Conservation (phyloP, 768 basidiomycete genomes). For the Amanita jacksonii region DNA sequence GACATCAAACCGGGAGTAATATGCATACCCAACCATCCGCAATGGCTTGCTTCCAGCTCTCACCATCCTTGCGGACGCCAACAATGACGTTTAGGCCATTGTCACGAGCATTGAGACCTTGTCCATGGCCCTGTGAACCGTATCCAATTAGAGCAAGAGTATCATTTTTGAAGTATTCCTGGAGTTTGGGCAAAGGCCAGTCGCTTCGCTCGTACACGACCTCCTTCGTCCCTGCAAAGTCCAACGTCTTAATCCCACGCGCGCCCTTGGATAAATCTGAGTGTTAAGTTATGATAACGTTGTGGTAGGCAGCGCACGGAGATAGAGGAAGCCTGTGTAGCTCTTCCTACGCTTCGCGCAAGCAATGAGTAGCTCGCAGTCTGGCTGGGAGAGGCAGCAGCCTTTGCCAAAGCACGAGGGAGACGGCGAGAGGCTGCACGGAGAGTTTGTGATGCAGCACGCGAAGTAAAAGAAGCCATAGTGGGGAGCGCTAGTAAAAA, state of each 20-base stretch:
- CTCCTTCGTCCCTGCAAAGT: constrained; percentile 93
- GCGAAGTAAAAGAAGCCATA: constrained; percentile 57
- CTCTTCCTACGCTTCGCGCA: constrained; percentile 32
- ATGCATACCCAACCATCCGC: constrained; percentile 91
- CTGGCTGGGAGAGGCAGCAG: constrained; percentile 32
- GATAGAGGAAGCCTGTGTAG: constrained; percentile 2
- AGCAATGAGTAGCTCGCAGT: constrained; percentile 64
- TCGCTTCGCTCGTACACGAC: constrained; percentile 91
- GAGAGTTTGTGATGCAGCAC: constrained; percentile 52
- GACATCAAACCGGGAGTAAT: background rate
- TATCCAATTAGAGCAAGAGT: constrained; percentile 99
- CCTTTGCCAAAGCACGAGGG: constrained; percentile 37
- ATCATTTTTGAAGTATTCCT: constrained; percentile 99
- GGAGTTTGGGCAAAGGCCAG: constrained; percentile 97
- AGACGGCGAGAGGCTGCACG: constrained; percentile 60
- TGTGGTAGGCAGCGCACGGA: constrained; percentile 1
- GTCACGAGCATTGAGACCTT: constrained; percentile 97
- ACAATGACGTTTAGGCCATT: constrained; percentile 98
- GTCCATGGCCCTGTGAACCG: constrained; percentile 97
- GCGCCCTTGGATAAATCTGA: constrained; percentile 28
- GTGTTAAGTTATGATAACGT: background rate
- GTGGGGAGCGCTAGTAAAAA: constrained; percentile 15
- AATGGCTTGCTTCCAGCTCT: constrained; percentile 91
- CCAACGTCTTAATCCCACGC: constrained; percentile 90
- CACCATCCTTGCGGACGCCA: constrained; percentile 94